phyloP scores from a whole-genome alignment of 495 filamentous ascomycete genomes.

The Delitschia confertaspora region DNA sequence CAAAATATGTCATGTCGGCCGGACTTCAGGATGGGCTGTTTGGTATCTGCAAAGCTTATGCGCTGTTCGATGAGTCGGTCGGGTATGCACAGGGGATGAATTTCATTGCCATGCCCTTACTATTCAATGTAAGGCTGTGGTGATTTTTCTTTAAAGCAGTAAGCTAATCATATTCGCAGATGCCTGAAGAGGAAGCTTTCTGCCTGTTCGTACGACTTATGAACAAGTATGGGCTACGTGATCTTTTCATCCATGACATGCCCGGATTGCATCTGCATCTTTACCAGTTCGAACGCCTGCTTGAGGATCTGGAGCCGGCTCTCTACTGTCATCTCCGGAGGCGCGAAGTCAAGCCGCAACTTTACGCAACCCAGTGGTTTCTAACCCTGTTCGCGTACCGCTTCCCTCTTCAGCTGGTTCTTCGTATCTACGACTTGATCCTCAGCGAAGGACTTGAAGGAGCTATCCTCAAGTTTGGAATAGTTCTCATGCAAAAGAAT shows the following conservation, averaged over 20 bases:
- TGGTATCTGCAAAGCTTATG: slow-evolving; percentile 94
- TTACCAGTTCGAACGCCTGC: slow-evolving; percentile 87
- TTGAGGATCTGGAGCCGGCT: slow-evolving; percentile 90
- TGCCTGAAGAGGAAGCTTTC: slow-evolving; percentile 97
- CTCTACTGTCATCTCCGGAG: slow-evolving; percentile 91
- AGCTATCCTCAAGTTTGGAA: slow-evolving; percentile 83
- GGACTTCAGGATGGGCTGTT: slow-evolving; percentile 92
- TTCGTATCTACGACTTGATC: slow-evolving; percentile 94
- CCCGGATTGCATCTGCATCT: slow-evolving; percentile 86
- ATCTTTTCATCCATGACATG: slow-evolving; percentile 95
- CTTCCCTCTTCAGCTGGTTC: slow-evolving; percentile 90
- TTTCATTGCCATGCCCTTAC: slow-evolving; percentile 91
- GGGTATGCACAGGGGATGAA: slow-evolving; percentile 99
- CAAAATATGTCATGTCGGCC: slow-evolving; percentile 78
- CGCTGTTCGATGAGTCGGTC: slow-evolving; percentile 85
- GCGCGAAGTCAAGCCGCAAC: slow-evolving; percentile 74
- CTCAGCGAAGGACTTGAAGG: slow-evolving; percentile 88
- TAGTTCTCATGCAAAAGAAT: slow-evolving; percentile 94
- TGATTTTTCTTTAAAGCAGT: not conserved
- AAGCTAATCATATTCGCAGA: slow-evolving; percentile 41
- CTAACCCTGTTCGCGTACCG: slow-evolving; percentile 98
- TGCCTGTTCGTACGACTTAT: slow-evolving; percentile 86
- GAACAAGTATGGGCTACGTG: slow-evolving; percentile 89
- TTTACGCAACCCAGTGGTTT: slow-evolving; percentile 99
- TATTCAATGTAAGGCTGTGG: slow-evolving; percentile 70